phyloP scores from a whole-genome alignment of 2,329 filamentous ascomycete genomes.

The Scedosporium boydii region DNA sequence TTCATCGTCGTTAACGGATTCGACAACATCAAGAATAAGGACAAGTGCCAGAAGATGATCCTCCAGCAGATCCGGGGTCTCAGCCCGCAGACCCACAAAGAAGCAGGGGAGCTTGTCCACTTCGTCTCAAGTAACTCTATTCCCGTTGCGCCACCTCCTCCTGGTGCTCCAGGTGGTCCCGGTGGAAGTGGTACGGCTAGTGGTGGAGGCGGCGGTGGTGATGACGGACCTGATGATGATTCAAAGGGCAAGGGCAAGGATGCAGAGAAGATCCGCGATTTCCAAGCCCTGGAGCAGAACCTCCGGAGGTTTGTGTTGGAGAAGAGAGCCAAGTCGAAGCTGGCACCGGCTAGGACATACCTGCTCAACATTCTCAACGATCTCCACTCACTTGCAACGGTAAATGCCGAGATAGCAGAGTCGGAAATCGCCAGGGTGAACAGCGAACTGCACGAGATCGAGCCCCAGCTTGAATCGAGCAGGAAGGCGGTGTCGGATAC shows the following conservation, averaged over 20 bases:
- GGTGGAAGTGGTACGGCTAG: conserved; percentile 40
- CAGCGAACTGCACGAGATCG: conserved; percentile 69
- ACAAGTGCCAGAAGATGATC: conserved; percentile 85
- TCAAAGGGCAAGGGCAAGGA: conserved; percentile 76
- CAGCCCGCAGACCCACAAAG: conserved; percentile 90
- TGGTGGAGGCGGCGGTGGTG: conserved; percentile 45
- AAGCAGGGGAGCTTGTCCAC: conserved; percentile 85
- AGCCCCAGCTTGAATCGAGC: conserved; percentile 76
- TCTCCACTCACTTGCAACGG: conserved; percentile 68
- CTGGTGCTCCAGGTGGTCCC: conserved; percentile 44
- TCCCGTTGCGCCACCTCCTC: conserved; percentile 55
- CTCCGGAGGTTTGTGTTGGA: conserved; percentile 89
- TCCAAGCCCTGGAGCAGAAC: conserved; percentile 81
- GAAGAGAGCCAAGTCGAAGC: conserved; percentile 88
- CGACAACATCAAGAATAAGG: conserved; percentile 86
- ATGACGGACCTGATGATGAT: conserved; percentile 46
- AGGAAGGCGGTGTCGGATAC: conserved; percentile 72
- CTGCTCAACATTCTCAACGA: conserved; percentile 88
- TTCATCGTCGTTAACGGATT: conserved; percentile 99
- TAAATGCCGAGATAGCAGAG: conserved; percentile 81
- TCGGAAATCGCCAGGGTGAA: conserved; percentile 77
- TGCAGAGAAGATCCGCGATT: conserved; percentile 79
- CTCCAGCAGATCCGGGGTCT: conserved; percentile 78
- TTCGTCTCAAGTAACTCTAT: conserved; percentile 97
- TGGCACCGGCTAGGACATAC: conserved; percentile 92